These are phyloP conservation scores for Gentiana dahurica DNA, from an alignment of 257 asterid genomes.

Conservation along the genomic window DNA sequence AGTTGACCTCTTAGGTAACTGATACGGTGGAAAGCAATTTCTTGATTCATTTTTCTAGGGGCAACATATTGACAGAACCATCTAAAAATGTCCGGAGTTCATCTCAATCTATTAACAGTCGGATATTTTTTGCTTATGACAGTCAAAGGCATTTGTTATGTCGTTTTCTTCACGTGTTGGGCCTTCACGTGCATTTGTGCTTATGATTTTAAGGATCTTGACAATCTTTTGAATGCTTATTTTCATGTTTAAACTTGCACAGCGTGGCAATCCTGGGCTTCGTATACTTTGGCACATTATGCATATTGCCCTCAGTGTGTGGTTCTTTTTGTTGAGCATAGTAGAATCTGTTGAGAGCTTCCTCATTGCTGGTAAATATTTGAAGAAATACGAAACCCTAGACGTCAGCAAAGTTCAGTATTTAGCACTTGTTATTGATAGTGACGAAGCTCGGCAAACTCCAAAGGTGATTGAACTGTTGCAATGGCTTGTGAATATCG, in stretches of 20 bases:
- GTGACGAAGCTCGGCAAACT: slow-evolving; percentile 71
- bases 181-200: too few species aligned
- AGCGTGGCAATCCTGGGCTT: slow-evolving; percentile 47
- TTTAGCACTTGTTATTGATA: slow-evolving; percentile 84
- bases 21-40: too few species aligned
- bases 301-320: slow-evolving; percentile 56
- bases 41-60: too few species aligned
- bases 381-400: slow-evolving; percentile 40
- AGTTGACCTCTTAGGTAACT: too few species aligned
- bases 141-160: background rate
- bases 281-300: slow-evolving; percentile 46
- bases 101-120: too few species aligned
- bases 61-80: too few species aligned
- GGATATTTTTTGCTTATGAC: background rate
- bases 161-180: background rate
- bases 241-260: slow-evolving; percentile 7
- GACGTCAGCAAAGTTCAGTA: slow-evolving; percentile 59
- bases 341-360: slow-evolving; percentile 49
- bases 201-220: too few species aligned
- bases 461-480: slow-evolving; percentile 56
- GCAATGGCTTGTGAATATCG: slow-evolving; percentile 62
- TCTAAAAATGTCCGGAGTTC: too few species aligned
- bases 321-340: slow-evolving; percentile 45
- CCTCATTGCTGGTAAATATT: slow-evolving; percentile 54
- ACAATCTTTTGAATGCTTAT: slow-evolving; percentile 13